These are phyloP conservation scores for Saturnispora sekii DNA, from an alignment of 805 yeast genomes.

Conservation along the genomic window DNA sequence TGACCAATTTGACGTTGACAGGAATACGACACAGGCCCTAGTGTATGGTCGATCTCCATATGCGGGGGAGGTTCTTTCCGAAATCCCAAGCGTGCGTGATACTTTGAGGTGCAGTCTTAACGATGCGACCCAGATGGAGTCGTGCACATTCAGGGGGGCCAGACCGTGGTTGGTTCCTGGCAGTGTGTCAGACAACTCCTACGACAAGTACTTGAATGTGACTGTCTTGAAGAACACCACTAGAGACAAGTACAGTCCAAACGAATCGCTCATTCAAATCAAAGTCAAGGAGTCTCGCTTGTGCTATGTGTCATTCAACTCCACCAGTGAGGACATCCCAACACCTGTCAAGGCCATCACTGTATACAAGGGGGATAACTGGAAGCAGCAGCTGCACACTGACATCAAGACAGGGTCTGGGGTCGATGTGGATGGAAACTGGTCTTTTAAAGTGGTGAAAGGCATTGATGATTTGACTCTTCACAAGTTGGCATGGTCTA, in stretches of 20 bases:
- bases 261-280: slow-evolving; percentile 52
- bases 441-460: slow-evolving; percentile 38
- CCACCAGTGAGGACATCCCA: slow-evolving; percentile 27
- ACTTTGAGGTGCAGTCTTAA: slow-evolving; percentile 24
- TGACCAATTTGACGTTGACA: slow-evolving; percentile 45
- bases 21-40: slow-evolving; percentile 11
- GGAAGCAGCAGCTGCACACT: slow-evolving; percentile 3
- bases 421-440: slow-evolving; percentile 26
- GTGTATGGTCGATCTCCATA: slow-evolving; percentile 39
- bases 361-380: slow-evolving; percentile 30
- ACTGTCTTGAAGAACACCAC: slow-evolving; percentile 41
- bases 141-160: slow-evolving; percentile 42
- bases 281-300: slow-evolving; percentile 51
- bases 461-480: slow-evolving; percentile 61
- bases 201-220: slow-evolving; percentile 38
- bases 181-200: slow-evolving; percentile 23
- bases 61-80: slow-evolving; percentile 38
- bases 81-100: slow-evolving; percentile 44
- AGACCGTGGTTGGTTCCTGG: slow-evolving; percentile 41
- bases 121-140: slow-evolving; percentile 37
- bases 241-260: slow-evolving; percentile 44
- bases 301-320: slow-evolving; percentile 54
- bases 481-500: slow-evolving; percentile 56
- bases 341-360: slow-evolving; percentile 61
- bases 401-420: slow-evolving; percentile 4